Conservation (phyloP, 208 protist species). For the Endotrypanum monterogeii region DNA sequence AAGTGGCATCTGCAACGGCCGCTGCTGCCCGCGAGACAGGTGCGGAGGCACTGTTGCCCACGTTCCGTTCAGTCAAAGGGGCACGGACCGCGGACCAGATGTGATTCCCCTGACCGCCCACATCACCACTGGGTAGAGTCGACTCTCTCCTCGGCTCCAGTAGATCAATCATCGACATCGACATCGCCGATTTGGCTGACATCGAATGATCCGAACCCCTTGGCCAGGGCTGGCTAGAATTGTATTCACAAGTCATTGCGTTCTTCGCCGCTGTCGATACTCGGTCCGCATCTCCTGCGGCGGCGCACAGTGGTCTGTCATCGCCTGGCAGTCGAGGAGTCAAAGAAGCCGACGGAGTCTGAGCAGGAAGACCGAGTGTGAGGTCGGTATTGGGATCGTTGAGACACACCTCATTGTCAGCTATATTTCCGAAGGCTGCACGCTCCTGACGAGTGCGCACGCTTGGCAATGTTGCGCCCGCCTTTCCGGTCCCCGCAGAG, state of each 20-base stretch:
- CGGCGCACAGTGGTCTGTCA: not conserved
- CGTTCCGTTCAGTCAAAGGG: not conserved
- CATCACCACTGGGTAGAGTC: not conserved
- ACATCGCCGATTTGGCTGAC: not conserved
- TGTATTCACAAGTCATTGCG: too few species aligned
- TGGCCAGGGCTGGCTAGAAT: not conserved
- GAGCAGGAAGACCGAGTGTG: not conserved
- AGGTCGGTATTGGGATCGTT: not conserved
- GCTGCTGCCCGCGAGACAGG: not conserved
- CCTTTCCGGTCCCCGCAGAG: not conserved
- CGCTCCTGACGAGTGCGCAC: not conserved
- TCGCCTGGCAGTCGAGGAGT: not conserved
- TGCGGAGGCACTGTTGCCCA: not conserved
- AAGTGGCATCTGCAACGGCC: not conserved
- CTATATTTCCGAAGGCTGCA: not conserved
- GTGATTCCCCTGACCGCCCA: not conserved
- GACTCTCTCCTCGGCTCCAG: slow-evolving; percentile 4
- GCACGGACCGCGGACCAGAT: not conserved
- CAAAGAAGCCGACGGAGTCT: not conserved
- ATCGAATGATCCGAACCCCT: not conserved
- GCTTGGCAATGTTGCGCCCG: not conserved
- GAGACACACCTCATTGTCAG: not conserved
- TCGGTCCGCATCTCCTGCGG: not conserved
- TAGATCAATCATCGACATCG: slow-evolving; percentile 6
- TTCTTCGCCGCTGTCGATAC: not conserved